A percentile compares a stretch with the other conserved stretches of the same genome.
These are phyloP conservation scores for Sherardia arvensis DNA, from an alignment of 257 asterid species.

Conservation along the genomic window DNA sequence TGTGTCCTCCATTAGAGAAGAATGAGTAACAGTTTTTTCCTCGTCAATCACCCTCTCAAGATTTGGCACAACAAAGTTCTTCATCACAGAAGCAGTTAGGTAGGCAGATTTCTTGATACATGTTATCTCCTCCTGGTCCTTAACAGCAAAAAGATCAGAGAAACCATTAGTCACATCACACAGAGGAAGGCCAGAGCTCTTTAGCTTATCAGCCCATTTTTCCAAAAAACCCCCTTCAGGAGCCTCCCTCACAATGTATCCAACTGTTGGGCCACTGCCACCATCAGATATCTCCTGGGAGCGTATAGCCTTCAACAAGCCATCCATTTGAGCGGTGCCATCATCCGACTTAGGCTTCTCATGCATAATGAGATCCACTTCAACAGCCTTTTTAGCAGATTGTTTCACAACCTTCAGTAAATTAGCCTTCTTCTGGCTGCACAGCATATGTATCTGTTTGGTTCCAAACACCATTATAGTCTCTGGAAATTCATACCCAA, in stretches of 20 bases:
- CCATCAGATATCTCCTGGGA: slow-evolving; percentile 25
- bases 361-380: slow-evolving; percentile 33
- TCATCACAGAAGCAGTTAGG: slow-evolving; percentile 52
- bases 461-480: slow-evolving; percentile 58
- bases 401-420: slow-evolving; percentile 40
- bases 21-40: slow-evolving; percentile 64
- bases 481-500: slow-evolving; percentile 70
- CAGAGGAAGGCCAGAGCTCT: slow-evolving; percentile 31
- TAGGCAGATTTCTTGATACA: slow-evolving; percentile 56
- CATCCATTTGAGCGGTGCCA: slow-evolving; percentile 45
- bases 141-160: slow-evolving; percentile 53
- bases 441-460: slow-evolving; percentile 39
- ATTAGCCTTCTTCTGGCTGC: slow-evolving; percentile 55
- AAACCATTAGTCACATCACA: slow-evolving; percentile 50
- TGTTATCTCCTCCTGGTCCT: slow-evolving; percentile 44
- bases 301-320: slow-evolving; percentile 26
- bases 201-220: slow-evolving; percentile 50
- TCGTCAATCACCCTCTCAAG: slow-evolving; percentile 56
- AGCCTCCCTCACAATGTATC: slow-evolving; percentile 44
- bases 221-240: slow-evolving; percentile 60
- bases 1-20: slow-evolving; percentile 58
- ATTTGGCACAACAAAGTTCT: slow-evolving; percentile 54
- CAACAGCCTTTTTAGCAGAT: slow-evolving; percentile 37
- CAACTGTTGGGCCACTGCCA: slow-evolving; percentile 25
- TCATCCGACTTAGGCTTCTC: slow-evolving; percentile 45